These are phyloP conservation scores for Lotmaria passim DNA, from an alignment of 208 protist species.

Conservation along the genomic window DNA sequence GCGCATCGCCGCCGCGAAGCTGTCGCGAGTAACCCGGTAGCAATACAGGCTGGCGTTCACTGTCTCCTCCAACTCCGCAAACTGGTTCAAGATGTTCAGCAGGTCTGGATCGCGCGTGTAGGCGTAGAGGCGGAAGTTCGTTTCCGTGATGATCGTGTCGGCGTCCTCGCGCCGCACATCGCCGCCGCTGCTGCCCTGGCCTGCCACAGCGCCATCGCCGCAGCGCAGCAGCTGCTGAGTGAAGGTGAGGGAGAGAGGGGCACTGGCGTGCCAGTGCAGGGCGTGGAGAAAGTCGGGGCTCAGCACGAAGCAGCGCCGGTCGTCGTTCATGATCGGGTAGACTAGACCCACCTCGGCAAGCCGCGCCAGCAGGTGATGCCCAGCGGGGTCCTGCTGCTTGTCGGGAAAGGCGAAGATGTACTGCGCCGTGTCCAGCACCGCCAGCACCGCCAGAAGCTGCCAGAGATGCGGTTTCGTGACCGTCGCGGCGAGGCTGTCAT, in stretches of 20 bases:
- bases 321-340: constrained; percentile 59
- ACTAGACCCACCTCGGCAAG: constrained; percentile 84
- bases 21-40: constrained; percentile 83
- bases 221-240: constrained; percentile 39
- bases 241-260: constrained; percentile 65
- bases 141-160: constrained; percentile 93
- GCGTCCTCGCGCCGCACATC: constrained; percentile 78
- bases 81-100: constrained; percentile 83
- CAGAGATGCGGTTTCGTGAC: constrained; percentile 57
- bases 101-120: constrained; percentile 82
- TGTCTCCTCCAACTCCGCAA: constrained; percentile 72
- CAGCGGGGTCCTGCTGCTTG: constrained; percentile 51
- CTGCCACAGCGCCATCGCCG: neutral
- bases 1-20: constrained; percentile 73
- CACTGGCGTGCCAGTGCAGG: constrained; percentile 61
- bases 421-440: constrained; percentile 53
- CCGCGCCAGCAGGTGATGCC: constrained; percentile 71
- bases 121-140: constrained; percentile 91
- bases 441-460: constrained; percentile 81
- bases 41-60: constrained; percentile 73
- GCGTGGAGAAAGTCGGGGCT: constrained; percentile 84
- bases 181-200: neutral
- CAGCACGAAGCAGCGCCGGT: constrained; percentile 67
- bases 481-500: neutral
- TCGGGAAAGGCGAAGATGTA: constrained; percentile 71